These are phyloP conservation scores for Botrytis deweyae DNA, from an alignment of 2,329 filamentous ascomycete species.

Conservation along the genomic window DNA sequence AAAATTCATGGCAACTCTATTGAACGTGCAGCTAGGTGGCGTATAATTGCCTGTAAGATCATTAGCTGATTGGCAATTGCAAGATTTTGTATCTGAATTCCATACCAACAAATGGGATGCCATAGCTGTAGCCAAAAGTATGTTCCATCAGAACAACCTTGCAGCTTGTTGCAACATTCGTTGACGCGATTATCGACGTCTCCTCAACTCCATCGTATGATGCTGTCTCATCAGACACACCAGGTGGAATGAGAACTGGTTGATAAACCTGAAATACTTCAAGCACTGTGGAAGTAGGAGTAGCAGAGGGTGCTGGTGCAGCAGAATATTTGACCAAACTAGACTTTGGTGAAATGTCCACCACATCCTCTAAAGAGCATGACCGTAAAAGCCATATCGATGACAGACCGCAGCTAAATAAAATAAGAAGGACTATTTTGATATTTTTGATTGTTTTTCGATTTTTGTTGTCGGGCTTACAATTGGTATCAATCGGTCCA, in stretches of 20 bases:
- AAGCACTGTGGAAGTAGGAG: slow-evolving; percentile 42
- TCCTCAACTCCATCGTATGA: slow-evolving; percentile 33
- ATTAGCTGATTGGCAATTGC: slow-evolving; percentile 22
- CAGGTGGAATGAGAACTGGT: slow-evolving; percentile 57
- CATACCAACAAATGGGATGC: slow-evolving; percentile 69
- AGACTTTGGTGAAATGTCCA: neutral
- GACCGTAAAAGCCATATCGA: slow-evolving; percentile 22
- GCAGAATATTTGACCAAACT: slow-evolving; percentile 32
- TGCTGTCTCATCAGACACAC: slow-evolving; percentile 43
- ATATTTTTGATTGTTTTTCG: neutral
- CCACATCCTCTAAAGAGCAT: neutral
- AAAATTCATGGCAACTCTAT: slow-evolving; percentile 73
- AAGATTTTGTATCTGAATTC: slow-evolving; percentile 23
- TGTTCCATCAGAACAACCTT: slow-evolving; percentile 65
- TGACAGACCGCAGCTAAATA: slow-evolving; percentile 12
- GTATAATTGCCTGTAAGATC: slow-evolving; percentile 54
- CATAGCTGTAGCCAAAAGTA: slow-evolving; percentile 71
- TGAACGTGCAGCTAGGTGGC: slow-evolving; percentile 69
- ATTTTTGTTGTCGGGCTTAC: neutral
- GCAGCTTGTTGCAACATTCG: slow-evolving; percentile 43
- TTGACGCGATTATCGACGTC: slow-evolving; percentile 30
- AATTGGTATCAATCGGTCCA: neutral
- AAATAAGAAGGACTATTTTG: slow-evolving; percentile 1
- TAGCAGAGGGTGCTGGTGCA: slow-evolving; percentile 28
- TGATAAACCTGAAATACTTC: slow-evolving; percentile 69